Evolutionary conservation across 305 asterid species (phyloP).

Genomic region (Solanum chacoense): DNA sequence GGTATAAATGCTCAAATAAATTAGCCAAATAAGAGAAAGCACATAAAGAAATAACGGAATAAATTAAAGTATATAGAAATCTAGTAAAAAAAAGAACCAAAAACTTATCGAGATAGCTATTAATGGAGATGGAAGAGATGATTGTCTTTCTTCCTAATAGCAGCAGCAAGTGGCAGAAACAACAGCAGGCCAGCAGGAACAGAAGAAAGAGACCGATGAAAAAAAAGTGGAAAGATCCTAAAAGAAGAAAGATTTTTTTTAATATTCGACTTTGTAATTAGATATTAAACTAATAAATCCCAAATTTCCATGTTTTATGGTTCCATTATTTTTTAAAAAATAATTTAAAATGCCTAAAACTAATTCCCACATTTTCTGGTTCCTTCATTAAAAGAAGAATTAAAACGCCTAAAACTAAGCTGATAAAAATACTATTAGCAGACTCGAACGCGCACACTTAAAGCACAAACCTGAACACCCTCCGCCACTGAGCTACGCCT

Average conservation of each 20-base stretch:
- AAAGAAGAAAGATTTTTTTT: background rate
- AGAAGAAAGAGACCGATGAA: background rate
- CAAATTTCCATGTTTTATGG: background rate
- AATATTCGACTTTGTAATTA: too few species aligned
- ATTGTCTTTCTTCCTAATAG: background rate
- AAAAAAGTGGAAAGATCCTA: background rate
- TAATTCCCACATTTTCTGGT: background rate
- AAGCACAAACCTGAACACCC: background rate
- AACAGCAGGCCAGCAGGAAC: background rate
- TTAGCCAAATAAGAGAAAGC: background rate
- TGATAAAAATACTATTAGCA: background rate
- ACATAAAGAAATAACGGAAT: background rate
- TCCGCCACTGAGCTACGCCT: background rate
- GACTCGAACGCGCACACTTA: background rate
- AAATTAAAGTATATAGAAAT: too few species aligned
- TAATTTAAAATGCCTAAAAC: background rate
- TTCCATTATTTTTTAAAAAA: background rate
- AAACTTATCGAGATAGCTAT: background rate
- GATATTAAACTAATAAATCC: background rate
- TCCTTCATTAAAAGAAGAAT: background rate
- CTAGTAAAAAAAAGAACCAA: background rate
- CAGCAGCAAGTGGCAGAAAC: background rate
- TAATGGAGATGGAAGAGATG: background rate
- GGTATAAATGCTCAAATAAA: background rate
- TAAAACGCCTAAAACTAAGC: background rate